A percentile compares a stretch with the other conserved stretches of the same genome.
These are phyloP conservation scores for Candida germanica DNA, from an alignment of 805 yeast species.

Conservation along the genomic window DNA sequence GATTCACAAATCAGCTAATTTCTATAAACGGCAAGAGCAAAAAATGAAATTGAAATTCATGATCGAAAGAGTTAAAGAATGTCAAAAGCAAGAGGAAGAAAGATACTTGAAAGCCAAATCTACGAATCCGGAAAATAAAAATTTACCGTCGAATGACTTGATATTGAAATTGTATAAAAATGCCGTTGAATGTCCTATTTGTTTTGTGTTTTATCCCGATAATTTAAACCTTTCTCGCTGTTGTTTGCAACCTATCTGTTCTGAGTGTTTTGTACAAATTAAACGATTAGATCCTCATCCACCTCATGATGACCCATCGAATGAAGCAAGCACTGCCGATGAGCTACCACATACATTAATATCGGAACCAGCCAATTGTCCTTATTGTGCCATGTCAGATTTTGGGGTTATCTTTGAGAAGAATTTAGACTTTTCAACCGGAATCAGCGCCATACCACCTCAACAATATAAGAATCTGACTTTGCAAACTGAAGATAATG, in stretches of 20 bases:
- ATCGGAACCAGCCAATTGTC: conserved; percentile 88
- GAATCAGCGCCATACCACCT: conserved; percentile 57
- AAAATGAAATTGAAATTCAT: conserved; percentile 43
- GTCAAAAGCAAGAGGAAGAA: conserved; percentile 34
- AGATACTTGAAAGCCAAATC: conserved; percentile 27
- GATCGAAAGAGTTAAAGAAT: conserved; percentile 25
- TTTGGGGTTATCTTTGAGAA: conserved; percentile 85
- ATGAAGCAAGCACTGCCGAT: conserved; percentile 20
- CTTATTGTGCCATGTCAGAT: conserved; percentile 85
- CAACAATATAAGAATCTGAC: background rate
- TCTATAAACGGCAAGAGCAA: conserved; percentile 47
- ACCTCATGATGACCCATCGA: conserved; percentile 59
- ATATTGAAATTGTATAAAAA: conserved; percentile 60
- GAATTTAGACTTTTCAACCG: conserved; percentile 50
- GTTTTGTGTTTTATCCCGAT: conserved; percentile 82
- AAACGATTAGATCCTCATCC: conserved; percentile 90
- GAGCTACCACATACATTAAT: conserved; percentile 61
- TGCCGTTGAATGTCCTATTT: conserved; percentile 88
- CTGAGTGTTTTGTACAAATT: conserved; percentile 96
- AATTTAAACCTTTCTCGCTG: conserved; percentile 79
- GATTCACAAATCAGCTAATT: conserved; percentile 47
- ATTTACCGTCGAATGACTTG: conserved; percentile 42
- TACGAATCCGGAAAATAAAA: conserved; percentile 10
- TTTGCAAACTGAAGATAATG: conserved; percentile 4
- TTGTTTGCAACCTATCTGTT: conserved; percentile 89